Evolutionary conservation across 441 rosid species (phyloP).

Genomic region (Mallotus japonicus): DNA sequence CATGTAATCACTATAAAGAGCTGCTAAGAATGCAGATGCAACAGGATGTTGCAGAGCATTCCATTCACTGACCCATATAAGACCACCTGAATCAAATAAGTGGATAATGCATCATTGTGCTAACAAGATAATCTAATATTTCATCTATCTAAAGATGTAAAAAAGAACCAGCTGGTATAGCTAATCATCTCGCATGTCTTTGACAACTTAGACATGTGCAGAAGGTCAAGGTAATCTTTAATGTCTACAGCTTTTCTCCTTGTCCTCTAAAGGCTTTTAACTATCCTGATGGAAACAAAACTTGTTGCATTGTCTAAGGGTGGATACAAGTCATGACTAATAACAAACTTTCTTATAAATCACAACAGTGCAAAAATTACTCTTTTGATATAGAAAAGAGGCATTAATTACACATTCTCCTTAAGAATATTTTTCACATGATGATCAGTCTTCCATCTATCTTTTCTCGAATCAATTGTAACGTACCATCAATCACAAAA

Average conservation of each 20-base stretch:
- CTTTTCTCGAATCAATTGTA: neutral
- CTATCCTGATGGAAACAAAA: neutral
- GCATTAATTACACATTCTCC: too few relatives aligned
- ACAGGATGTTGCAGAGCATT: slow-evolving; percentile 83
- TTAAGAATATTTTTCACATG: neutral
- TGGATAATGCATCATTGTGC: neutral
- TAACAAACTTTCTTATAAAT: neutral
- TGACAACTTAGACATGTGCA: neutral
- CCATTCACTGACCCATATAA: slow-evolving; percentile 87
- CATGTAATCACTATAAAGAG: slow-evolving; percentile 90
- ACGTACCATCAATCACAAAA: neutral
- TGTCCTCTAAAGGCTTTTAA: neutral
- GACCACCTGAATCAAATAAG: slow-evolving; percentile 64
- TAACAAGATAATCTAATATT: slow-evolving; percentile 3
- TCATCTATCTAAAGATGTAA: neutral
- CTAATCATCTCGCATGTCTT: neutral
- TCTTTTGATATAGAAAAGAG: neutral
- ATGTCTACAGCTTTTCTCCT: neutral
- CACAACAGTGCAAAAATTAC: neutral
- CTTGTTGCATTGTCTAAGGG: neutral
- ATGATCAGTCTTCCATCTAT: neutral
- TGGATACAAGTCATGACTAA: neutral
- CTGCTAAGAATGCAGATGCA: slow-evolving; percentile 94
- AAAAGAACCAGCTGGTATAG: neutral
- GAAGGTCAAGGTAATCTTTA: neutral